phyloP scores from a whole-genome alignment of 2,329 filamentous ascomycete species.

The Fusarium nisikadoi region DNA sequence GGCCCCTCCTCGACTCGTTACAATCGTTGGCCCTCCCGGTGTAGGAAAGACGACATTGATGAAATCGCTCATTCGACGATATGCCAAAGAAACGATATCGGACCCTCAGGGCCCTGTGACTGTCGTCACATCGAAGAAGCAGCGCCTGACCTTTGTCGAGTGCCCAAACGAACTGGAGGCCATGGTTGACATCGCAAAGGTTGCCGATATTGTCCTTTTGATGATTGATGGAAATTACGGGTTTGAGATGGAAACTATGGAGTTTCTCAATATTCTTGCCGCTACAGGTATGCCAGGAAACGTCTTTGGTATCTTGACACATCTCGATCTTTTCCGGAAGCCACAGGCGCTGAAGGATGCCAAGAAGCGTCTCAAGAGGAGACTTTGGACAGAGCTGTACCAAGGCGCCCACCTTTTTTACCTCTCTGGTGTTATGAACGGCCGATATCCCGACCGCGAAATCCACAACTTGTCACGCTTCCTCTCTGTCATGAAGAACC shows the following conservation, averaged over 20 bases:
- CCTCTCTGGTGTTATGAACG: slow-evolving; percentile 94
- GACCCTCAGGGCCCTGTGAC: slow-evolving; percentile 93
- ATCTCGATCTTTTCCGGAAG: slow-evolving; percentile 94
- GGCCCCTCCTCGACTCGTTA: slow-evolving; percentile 90
- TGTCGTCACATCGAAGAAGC: slow-evolving; percentile 94
- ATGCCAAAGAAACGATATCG: slow-evolving; percentile 93
- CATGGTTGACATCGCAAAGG: slow-evolving; percentile 97
- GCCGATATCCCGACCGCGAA: slow-evolving; percentile 94
- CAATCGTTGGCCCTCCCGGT: slow-evolving; percentile 93
- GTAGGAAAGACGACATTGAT: slow-evolving; percentile 96
- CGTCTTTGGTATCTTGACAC: slow-evolving; percentile 95
- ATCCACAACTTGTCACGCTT: slow-evolving; percentile 96
- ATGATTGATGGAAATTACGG: slow-evolving; percentile 99
- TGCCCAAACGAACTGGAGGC: slow-evolving; percentile 95
- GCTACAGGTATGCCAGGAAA: slow-evolving; percentile 98
- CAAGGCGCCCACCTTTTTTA: slow-evolving; percentile 98
- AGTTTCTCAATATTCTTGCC: slow-evolving; percentile 94
- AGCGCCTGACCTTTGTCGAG: slow-evolving; percentile 94
- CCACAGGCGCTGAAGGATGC: slow-evolving; percentile 90
- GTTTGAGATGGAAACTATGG: slow-evolving; percentile 99
- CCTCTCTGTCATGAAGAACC: slow-evolving; percentile 98
- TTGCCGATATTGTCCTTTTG: slow-evolving; percentile 94
- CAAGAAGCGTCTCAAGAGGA: slow-evolving; percentile 95
- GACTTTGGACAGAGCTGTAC: slow-evolving; percentile 97
- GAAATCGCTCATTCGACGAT: slow-evolving; percentile 92